These are phyloP conservation scores for Magnaporthiopsis incrustans DNA, from an alignment of 2,329 filamentous ascomycete genomes.

Conservation along the genomic window DNA sequence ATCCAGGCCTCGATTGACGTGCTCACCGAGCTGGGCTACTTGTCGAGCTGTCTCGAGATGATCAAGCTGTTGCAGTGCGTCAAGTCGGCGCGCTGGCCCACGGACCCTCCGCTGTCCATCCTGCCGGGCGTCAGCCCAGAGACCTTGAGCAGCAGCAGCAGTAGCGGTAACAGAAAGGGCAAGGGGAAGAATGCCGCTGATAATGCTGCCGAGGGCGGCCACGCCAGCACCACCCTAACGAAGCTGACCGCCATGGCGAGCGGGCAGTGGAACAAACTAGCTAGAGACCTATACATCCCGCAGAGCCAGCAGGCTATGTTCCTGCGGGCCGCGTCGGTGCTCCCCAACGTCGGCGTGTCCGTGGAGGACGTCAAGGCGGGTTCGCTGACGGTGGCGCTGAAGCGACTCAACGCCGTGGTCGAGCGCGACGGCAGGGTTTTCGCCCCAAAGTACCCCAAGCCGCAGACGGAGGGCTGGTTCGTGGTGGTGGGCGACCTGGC, in stretches of 20 bases:
- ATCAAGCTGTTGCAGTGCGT: constrained; percentile 82
- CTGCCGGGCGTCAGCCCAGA: constrained; percentile 42
- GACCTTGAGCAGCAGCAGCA: constrained; percentile 14
- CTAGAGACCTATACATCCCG: constrained; percentile 43
- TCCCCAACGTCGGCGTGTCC: constrained; percentile 62
- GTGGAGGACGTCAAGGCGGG: constrained; percentile 51
- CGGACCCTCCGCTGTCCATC: constrained; percentile 70
- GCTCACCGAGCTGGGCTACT: constrained; percentile 77
- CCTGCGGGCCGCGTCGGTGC: constrained; percentile 49
- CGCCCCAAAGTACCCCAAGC: constrained; percentile 85
- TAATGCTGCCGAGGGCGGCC: not conserved
- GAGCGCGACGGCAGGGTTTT: constrained; percentile 68
- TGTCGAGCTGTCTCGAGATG: constrained; percentile 72
- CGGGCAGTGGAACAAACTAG: constrained; percentile 33
- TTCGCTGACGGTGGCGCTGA: constrained; percentile 55
- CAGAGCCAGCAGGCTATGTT: constrained; percentile 36
- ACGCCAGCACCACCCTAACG: constrained; percentile 27
- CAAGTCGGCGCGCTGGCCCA: constrained; percentile 87
- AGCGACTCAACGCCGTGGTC: constrained; percentile 56
- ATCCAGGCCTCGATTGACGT: constrained; percentile 93
- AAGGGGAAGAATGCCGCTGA: constrained; percentile 2
- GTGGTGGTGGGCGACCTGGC: constrained; percentile 62
- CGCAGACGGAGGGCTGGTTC: constrained; percentile 92
- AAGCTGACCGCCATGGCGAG: constrained; percentile 34
- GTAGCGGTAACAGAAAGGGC: not conserved